Evolutionary conservation across 352 stramenopile genomes (phyloP).

Genomic region (Phytophthora capsici): DNA sequence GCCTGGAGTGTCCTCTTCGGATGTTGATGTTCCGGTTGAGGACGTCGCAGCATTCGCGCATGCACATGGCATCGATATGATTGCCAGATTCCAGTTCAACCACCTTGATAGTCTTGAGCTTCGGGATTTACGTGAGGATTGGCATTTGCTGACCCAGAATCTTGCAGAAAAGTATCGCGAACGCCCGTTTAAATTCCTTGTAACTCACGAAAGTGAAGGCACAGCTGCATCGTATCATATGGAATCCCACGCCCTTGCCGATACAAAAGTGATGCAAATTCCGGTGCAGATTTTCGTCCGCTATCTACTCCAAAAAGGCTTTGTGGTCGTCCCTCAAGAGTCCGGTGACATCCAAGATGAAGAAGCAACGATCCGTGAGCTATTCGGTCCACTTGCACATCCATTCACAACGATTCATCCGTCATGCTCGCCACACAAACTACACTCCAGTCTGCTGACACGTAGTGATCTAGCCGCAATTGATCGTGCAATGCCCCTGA

Average conservation of each 20-base stretch:
- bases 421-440: slow-evolving; percentile 48
- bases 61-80: slow-evolving; percentile 45
- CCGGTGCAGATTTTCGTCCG: slow-evolving; percentile 46
- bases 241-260: slow-evolving; percentile 28
- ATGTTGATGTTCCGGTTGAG: slow-evolving; percentile 21
- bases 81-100: slow-evolving; percentile 46
- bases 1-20: neutral
- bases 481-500: slow-evolving; percentile 43
- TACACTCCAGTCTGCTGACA: slow-evolving; percentile 57
- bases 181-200: slow-evolving; percentile 44
- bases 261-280: slow-evolving; percentile 44
- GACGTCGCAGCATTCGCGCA: slow-evolving; percentile 49
- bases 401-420: slow-evolving; percentile 47
- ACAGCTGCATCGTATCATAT: slow-evolving; percentile 38
- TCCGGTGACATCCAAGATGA: slow-evolving; percentile 19
- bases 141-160: slow-evolving; percentile 32
- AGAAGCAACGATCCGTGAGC: slow-evolving; percentile 20
- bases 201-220: slow-evolving; percentile 53
- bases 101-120: slow-evolving; percentile 28
- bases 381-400: slow-evolving; percentile 56
- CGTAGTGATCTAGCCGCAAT: slow-evolving; percentile 48
- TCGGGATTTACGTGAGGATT: slow-evolving; percentile 24
- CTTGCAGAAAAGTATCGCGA: slow-evolving; percentile 45
- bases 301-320: slow-evolving; percentile 60
- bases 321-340: slow-evolving; percentile 50